Base-by-base conservation (phyloP, 352 stramenopile genomes). In the Globisporangium camurandrum region DNA sequence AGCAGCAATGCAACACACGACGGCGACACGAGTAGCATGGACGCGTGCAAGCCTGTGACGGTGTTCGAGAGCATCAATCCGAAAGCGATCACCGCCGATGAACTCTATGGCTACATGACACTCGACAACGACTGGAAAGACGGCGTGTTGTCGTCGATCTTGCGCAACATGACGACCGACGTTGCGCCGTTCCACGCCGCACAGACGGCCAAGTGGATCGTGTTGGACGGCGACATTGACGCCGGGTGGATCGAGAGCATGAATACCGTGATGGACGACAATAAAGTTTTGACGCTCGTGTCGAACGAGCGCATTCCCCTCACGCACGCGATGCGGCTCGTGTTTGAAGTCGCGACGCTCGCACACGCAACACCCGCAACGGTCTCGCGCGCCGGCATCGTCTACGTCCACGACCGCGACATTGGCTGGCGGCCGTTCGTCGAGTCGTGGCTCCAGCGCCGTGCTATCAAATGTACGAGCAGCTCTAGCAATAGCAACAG, bases 51-150 rank as follows among this genome's bases (percentile, higher is more conserved):
- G 57, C 80, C 93, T 4, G 81, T 89, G 27, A 97, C 87, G 26
- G 91, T 98, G 3, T 93, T 73, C 45, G 93, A 98, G 55, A 97
- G 84, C 16, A 85, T 98, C 0, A 98, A 98, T 61, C 95, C 95
- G 0, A 98, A 98, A 61, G 61, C 89, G 12, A 87, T 98, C 20
- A 95, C 78, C 10, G 84, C 86, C 0, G 86, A 97, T 51, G 92
- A 98, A 60, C 57, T 98, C 16, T 97, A 96, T 55, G 88, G 93
- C 31, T 98, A 94, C 69, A 98, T 98, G 93, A 98, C 91, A 19
- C 69, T 98, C 3, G 82, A 95, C n/a, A 97, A 97, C 46, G 95
- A 98, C 71, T 98, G 95, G 95, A 98, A 97, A 65, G 95, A 98
- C 66, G 95, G 95, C 27, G 91, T 98, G 8, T 51, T 98, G 22